Evolutionary conservation across 495 filamentous ascomycete genomes (phyloP).

Genomic region (Neurospora sp.): DNA sequence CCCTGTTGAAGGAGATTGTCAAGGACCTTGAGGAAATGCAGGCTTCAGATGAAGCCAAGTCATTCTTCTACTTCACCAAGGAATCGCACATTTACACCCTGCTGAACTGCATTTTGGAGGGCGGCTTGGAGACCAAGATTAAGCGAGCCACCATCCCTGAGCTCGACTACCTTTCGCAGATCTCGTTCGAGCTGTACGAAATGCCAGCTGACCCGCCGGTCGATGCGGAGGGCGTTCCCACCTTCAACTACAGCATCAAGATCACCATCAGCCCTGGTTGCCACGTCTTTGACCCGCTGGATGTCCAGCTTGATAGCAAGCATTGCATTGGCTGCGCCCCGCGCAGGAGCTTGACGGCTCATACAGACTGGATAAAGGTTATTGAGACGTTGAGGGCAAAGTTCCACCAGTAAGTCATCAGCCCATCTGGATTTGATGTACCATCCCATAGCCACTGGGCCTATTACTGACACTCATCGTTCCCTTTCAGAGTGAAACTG

Average conservation of each 20-base stretch:
- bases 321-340: slow-evolving; percentile 92
- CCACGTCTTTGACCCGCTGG: slow-evolving; percentile 88
- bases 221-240: slow-evolving; percentile 33
- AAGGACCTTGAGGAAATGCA: slow-evolving; percentile 96
- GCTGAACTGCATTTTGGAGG: slow-evolving; percentile 94
- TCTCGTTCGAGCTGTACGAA: slow-evolving; percentile 96
- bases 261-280: slow-evolving; percentile 94
- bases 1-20: slow-evolving; percentile 90
- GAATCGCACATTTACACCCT: slow-evolving; percentile 98
- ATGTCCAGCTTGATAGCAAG: slow-evolving; percentile 89
- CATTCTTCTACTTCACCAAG: slow-evolving; percentile 98
- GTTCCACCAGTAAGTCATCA: slow-evolving; percentile 69
- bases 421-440: neutral
- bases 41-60: slow-evolving; percentile 83
- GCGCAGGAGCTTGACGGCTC: slow-evolving; percentile 78
- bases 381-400: slow-evolving; percentile 89
- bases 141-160: slow-evolving; percentile 88
- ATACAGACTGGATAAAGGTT: slow-evolving; percentile 89
- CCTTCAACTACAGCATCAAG: slow-evolving; percentile 86
- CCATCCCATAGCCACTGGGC: neutral
- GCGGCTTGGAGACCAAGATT: slow-evolving; percentile 85
- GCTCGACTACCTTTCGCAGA: slow-evolving; percentile 93
- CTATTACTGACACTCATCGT: neutral
- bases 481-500: slow-evolving; percentile 63
- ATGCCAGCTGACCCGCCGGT: slow-evolving; percentile 58